Conservation (phyloP, 306 rosid genomes). For the Rubus idaeus region DNA sequence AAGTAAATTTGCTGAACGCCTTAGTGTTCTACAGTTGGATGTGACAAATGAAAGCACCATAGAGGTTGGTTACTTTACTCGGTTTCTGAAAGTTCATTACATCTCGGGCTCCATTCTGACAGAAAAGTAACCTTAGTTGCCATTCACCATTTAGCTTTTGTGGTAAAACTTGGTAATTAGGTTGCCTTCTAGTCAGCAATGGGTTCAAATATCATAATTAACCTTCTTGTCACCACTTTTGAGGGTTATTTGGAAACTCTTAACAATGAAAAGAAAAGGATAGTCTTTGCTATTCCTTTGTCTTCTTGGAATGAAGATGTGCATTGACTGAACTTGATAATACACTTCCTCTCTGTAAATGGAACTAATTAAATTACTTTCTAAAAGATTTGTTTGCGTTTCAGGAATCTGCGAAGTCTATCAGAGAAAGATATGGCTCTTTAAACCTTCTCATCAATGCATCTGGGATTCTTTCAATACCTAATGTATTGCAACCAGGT, state of each 20-base stretch:
- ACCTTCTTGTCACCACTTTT: not conserved
- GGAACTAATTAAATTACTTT: not conserved
- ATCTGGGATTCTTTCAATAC: conserved; percentile 88
- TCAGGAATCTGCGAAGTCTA: conserved; percentile 78
- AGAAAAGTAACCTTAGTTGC: conserved; percentile 4
- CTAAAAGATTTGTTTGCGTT: conserved; percentile 11
- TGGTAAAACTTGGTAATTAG: not conserved
- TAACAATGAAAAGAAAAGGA: not conserved
- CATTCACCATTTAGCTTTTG: not conserved
- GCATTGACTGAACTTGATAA: not conserved
- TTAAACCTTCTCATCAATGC: conserved; percentile 88
- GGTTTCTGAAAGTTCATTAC: not conserved
- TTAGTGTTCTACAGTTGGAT: conserved; percentile 61
- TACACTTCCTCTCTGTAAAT: not conserved
- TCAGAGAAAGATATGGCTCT: conserved; percentile 66
- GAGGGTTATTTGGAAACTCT: not conserved
- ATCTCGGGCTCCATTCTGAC: not conserved
- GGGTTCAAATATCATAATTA: not conserved
- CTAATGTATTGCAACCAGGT: conserved; percentile 83
- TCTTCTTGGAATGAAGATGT: not conserved
- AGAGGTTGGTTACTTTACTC: conserved; percentile 67
- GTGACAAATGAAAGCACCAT: conserved; percentile 79
- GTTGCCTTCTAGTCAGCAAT: not conserved
- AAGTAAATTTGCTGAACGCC: conserved; percentile 59
- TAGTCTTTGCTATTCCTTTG: not conserved